Evolutionary conservation across 176 grass and related monocot genomes (phyloP).

Genomic region (Panicum miliaceum): DNA sequence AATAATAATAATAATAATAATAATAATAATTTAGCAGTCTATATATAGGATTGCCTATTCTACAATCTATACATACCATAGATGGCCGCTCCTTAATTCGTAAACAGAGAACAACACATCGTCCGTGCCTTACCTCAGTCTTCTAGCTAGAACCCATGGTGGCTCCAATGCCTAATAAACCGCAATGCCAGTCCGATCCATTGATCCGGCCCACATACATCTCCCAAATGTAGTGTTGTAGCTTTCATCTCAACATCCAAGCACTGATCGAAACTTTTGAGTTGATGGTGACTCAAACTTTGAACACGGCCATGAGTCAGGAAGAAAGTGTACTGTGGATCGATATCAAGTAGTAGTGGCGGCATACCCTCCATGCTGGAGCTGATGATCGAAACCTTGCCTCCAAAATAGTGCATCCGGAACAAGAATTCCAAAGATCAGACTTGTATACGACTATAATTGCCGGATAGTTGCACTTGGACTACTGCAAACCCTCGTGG

Average conservation of each 20-base stretch:
- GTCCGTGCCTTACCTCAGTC: background rate
- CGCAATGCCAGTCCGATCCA: background rate
- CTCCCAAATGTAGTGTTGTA: background rate
- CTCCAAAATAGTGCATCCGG: background rate
- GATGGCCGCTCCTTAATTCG: background rate
- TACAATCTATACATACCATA: background rate
- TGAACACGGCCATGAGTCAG: background rate
- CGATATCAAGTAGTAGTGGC: background rate
- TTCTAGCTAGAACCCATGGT: background rate
- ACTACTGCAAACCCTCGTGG: background rate
- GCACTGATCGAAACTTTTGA: background rate
- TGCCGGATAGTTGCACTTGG: background rate
- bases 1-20: no score
- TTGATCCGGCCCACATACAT: background rate
- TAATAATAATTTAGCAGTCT: background rate
- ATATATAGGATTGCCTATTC: background rate
- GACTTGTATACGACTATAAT: background rate
- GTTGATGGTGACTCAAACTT: background rate
- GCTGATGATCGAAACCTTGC: background rate
- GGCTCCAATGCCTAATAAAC: background rate
- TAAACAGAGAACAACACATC: background rate
- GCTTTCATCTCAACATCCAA: background rate
- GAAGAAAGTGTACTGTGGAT: background rate
- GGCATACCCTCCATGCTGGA: background rate
- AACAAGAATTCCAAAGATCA: background rate